phyloP scores from a whole-genome alignment of 208 protist species.

The Entamoeba histolytica region DNA sequence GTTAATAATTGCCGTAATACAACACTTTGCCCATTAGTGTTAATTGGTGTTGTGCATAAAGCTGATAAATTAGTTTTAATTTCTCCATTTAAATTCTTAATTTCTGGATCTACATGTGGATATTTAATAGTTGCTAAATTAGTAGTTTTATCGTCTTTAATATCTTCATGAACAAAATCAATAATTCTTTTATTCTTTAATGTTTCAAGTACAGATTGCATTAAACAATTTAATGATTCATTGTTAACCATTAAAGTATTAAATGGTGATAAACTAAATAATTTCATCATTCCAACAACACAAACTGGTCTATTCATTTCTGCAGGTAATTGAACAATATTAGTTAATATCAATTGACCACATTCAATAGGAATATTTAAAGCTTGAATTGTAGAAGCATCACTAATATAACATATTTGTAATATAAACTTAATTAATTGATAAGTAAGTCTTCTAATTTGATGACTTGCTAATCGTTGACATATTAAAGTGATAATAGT shows the following conservation, averaged over 20 bases:
- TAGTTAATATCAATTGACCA: background rate
- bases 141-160: background rate
- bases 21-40: background rate
- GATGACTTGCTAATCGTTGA: background rate
- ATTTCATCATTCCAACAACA: background rate
- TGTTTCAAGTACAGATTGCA: background rate
- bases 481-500: background rate
- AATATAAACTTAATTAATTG: background rate
- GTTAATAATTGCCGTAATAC: background rate
- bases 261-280: background rate
- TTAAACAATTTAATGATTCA: background rate
- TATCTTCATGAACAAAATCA: background rate
- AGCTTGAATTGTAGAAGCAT: background rate
- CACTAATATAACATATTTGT: background rate
- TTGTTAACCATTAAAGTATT: background rate
- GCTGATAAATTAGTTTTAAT: background rate
- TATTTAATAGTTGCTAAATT: background rate
- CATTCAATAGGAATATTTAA: background rate
- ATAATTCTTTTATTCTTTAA: background rate
- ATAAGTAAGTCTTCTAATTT: background rate
- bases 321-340: background rate
- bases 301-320: background rate
- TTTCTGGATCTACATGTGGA: background rate
- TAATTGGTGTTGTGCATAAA: background rate
- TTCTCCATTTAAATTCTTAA: background rate